Base-by-base conservation (phyloP, 139 green algal species). In the Chlamydomonas incerta region DNA sequence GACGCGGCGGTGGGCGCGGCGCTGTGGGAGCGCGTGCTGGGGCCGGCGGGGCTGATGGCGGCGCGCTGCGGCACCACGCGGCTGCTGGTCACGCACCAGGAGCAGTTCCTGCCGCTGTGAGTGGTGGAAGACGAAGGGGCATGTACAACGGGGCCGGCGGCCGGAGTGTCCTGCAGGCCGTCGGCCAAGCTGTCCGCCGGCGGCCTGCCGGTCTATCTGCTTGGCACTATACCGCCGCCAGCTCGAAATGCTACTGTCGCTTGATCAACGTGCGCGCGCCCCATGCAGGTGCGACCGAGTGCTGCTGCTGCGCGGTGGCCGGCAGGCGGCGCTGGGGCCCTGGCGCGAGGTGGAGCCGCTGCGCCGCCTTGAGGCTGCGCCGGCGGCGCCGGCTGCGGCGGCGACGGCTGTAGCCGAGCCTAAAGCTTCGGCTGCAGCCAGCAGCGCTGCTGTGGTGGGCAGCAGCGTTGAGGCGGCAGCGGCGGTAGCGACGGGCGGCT, bases 11-110 rank as follows among this genome's bases (percentile, higher is more conserved):
- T 98, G n/a, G 95, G 90, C 0, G 72, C 82, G 29, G 79, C 86
- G 26, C 89, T 98, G 13, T 97, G 96, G 41, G 9, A 90, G 17
- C 35, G 90, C 10, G 96, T 93, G 90, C 95, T 98, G 29, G 93
- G 93, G 0, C 89, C 89, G 15, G 55, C 26, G 0, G 93, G 95
- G 17, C 31, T 97, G 28, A 87, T 98, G 90, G 74, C 37, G 46
- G 81, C 85, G 58, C 55, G 17, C 18, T 47, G 84, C 70, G 55
- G 80, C 24, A 77, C 69, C 68, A 98, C 95, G 0, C 92, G 95
- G 37, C 79, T 98, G 50, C 90, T 98, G 66, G 96, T 98, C 1
- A 98, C 96, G 0, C 96, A 99, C 82, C 96, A 98, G 90, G 81
- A 90, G n/a, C 96, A 99, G 84, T 98, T 93, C 90, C 92, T 98